Base-by-base conservation (phyloP, 208 protist genomes). In the Crithidia acanthocephali region DNA sequence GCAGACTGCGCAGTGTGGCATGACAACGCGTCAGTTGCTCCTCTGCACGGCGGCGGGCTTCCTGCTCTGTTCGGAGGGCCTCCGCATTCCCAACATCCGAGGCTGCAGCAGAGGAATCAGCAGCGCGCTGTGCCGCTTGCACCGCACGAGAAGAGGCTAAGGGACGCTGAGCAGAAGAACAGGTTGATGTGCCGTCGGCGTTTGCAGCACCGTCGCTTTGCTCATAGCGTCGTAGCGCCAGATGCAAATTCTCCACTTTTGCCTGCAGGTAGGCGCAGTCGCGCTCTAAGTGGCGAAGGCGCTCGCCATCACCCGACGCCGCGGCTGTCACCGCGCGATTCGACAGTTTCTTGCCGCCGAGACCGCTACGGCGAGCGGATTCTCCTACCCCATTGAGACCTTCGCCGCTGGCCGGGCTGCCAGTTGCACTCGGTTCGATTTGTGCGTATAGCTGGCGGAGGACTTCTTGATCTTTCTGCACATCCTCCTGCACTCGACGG, bases 21-120 rank as follows among this genome's bases (percentile, higher is more conserved):
- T 64, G 28, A 6, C 59, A 66, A 3, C 51, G 51, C 18, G 53
- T 51, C 4, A 81, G 62, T 51, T 81, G 69, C 28, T 74, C 76
- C 35, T 70, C 71, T 1, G 63, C 62, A 5, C 30, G 52, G 5
- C 18, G 25, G n/a, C 64, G 45, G 33, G 15, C 20, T 20, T 9
- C 35, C 22, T 28, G n/a, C 45, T 67, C 72, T 16, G 18, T 23
- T 9, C 52, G 16, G 3, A 76, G 47, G 0, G 60, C 53, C 9
- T n/a, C n/a, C n/a, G n/a, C n/a, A n/a, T n/a, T n/a, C n/a, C 4
- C 44, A 13, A 9, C 2, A 42, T 5, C 15, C 2, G 30, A 42
- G 23, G 52, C 35, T 48, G 18, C 16, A 27, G 53, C 44, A n/a
- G 47, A 13, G 11, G 65, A 23, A 15, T 55, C 22, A 32, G 5